A percentile compares a stretch with the other conserved stretches of the same genome.
phyloP scores from a whole-genome alignment of 2,329 filamentous ascomycete genomes.

The Endocalyx cinctus region DNA sequence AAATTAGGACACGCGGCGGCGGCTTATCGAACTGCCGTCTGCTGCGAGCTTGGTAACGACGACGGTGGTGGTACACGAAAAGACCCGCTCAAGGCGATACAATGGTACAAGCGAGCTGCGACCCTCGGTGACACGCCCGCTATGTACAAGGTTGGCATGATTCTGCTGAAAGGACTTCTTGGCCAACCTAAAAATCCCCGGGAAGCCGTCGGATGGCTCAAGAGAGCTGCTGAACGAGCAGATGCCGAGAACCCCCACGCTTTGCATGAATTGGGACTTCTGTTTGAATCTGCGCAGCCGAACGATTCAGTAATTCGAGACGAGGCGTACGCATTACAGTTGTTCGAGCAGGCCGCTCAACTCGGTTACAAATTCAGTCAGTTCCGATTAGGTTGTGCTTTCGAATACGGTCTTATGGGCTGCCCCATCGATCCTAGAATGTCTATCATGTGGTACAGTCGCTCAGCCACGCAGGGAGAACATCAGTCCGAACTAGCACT shows the following conservation, averaged over 20 bases:
- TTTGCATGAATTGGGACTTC: constrained; percentile 75
- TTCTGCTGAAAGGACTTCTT: constrained; percentile 87
- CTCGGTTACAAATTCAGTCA: constrained; percentile 95
- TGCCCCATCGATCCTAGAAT: constrained; percentile 76
- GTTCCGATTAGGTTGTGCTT: constrained; percentile 80
- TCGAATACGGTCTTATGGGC: constrained; percentile 82
- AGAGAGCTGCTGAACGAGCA: constrained; percentile 83
- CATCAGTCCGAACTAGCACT: constrained; percentile 85
- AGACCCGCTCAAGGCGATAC: constrained; percentile 89
- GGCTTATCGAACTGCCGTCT: constrained; percentile 92
- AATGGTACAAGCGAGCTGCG: constrained; percentile 96
- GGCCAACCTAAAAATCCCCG: constrained; percentile 77
- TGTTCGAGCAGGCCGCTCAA: constrained; percentile 82
- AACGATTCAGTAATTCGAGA: constrained; percentile 76
- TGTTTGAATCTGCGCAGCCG: constrained; percentile 59
- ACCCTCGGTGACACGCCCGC: constrained; percentile 85
- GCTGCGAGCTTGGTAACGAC: constrained; percentile 92
- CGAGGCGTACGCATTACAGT: constrained; percentile 70
- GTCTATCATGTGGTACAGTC: constrained; percentile 91
- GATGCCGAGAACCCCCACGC: constrained; percentile 91
- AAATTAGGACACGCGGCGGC: constrained; percentile 82
- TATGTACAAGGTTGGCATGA: constrained; percentile 99
- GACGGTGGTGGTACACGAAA: constrained; percentile 89
- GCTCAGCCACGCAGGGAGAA: constrained; percentile 86
- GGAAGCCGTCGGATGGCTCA: constrained; percentile 88